phyloP scores from a whole-genome alignment of 2,329 filamentous ascomycete species.

The Xylaria hypoxylon region DNA sequence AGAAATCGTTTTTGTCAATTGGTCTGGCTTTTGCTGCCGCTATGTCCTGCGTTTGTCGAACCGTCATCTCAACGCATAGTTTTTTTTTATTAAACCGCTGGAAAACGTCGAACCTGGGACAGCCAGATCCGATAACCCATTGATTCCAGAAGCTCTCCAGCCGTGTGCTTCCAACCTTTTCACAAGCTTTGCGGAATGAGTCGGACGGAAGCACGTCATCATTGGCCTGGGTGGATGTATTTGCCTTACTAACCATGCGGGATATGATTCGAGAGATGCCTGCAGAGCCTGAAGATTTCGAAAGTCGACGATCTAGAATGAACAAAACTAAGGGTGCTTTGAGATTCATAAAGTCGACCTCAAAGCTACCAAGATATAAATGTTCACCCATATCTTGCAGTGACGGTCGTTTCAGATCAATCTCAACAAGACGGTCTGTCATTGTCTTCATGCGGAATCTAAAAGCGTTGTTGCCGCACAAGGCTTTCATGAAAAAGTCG shows the following conservation, averaged over 20 bases:
- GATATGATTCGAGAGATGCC: conserved; percentile 88
- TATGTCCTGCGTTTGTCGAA: conserved; percentile 77
- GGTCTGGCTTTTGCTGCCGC: conserved; percentile 59
- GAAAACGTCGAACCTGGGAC: conserved; percentile 85
- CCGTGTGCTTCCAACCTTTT: conserved; percentile 87
- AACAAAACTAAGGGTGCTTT: conserved; percentile 93
- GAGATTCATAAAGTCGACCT: conserved; percentile 88
- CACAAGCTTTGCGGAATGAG: conserved; percentile 83
- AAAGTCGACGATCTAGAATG: conserved; percentile 89
- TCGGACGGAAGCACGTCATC: conserved; percentile 81
- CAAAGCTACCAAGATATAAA: conserved; percentile 83
- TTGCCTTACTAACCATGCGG: conserved; percentile 85
- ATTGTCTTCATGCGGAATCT: conserved; percentile 88
- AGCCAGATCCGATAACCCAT: conserved; percentile 90
- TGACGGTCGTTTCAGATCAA: conserved; percentile 85
- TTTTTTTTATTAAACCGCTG: conserved; percentile 98
- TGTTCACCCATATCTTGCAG: conserved; percentile 82
- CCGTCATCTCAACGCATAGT: conserved; percentile 90
- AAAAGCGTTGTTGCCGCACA: conserved; percentile 96
- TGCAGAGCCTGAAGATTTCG: conserved; percentile 86
- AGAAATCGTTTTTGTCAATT: conserved; percentile 79
- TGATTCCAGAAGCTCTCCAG: conserved; percentile 93
- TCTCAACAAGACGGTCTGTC: conserved; percentile 82
- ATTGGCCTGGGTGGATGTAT: conserved; percentile 69
- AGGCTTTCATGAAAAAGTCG: conserved; percentile 87